phyloP scores from a whole-genome alignment of 2,329 filamentous ascomycete genomes.

The Paracoccidioides lutzii region DNA sequence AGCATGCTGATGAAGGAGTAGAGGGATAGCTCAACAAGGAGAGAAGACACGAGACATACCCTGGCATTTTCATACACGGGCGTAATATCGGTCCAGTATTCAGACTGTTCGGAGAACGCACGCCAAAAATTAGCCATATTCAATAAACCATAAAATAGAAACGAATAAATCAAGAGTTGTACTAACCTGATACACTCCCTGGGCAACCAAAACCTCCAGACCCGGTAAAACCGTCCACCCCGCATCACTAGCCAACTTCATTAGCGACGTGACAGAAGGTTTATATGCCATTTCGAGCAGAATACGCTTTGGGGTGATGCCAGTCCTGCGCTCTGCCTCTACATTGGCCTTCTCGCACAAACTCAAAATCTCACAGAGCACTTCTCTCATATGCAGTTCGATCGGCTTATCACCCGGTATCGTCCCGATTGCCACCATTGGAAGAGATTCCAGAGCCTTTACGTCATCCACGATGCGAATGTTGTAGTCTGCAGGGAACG shows the following conservation, averaged over 20 bases:
- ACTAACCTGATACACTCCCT: constrained; percentile 69
- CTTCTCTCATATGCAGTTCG: constrained; percentile 54
- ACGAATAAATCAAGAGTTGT: neutral
- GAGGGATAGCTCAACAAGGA: neutral
- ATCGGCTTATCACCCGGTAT: constrained; percentile 82
- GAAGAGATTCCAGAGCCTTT: constrained; percentile 41
- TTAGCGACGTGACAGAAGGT: constrained; percentile 67
- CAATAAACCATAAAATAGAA: neutral
- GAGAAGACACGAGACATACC: constrained; percentile 27
- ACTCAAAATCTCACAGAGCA: constrained; percentile 42
- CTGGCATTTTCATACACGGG: constrained; percentile 60
- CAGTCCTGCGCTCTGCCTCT: constrained; percentile 34
- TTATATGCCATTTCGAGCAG: constrained; percentile 96
- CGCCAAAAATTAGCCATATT: neutral
- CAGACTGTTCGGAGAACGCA: constrained; percentile 43
- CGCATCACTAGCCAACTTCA: constrained; percentile 64
- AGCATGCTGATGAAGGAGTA: neutral
- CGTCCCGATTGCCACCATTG: constrained; percentile 69
- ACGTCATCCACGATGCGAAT: constrained; percentile 49
- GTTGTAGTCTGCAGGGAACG: constrained; percentile 63
- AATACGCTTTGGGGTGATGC: constrained; percentile 38
- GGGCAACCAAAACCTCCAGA: constrained; percentile 75
- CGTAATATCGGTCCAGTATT: constrained; percentile 71
- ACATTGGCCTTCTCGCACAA: constrained; percentile 9
- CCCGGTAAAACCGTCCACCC: constrained; percentile 79